These are phyloP conservation scores for Ciborinia camelliae DNA, from an alignment of 2,329 filamentous ascomycete genomes.

Conservation along the genomic window DNA sequence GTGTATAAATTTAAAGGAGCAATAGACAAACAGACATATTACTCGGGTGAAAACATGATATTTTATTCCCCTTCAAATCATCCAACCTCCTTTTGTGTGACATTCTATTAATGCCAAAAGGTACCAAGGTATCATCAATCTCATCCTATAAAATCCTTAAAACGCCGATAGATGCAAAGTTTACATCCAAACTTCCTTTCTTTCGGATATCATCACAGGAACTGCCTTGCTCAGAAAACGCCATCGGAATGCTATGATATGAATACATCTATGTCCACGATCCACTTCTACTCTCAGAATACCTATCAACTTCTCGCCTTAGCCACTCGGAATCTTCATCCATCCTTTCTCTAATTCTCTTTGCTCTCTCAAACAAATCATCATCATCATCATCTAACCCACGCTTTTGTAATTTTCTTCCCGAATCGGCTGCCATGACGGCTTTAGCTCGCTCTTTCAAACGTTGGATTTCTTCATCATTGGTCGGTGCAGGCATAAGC, in stretches of 20 bases:
- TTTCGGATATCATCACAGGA: conserved; percentile 7
- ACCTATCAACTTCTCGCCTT: conserved; percentile 30
- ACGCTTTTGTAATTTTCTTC: conserved; percentile 22
- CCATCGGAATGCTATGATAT: conserved; percentile 18
- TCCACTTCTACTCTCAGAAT: conserved; percentile 29
- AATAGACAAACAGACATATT: not conserved
- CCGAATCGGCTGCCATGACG: conserved; percentile 25
- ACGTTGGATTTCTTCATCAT: conserved; percentile 25
- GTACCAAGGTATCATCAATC: conserved; percentile 21
- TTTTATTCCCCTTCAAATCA: not conserved
- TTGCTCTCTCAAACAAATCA: conserved; percentile 37
- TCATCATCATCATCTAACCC: conserved; percentile 30
- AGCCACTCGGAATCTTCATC: conserved; percentile 37
- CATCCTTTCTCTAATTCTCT: conserved; percentile 37
- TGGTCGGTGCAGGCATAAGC: conserved; percentile 12
- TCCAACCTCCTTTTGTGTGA: not conserved
- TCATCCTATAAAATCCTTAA: conserved; percentile 19
- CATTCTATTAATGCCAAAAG: conserved; percentile 19
- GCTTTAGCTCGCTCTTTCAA: conserved; percentile 33
- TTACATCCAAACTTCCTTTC: conserved; percentile 18
- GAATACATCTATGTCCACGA: conserved; percentile 27
- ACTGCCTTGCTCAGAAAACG: conserved; percentile 15
- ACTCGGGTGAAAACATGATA: not conserved
- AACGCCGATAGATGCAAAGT: conserved; percentile 26
- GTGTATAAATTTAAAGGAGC: not conserved